Base-by-base conservation (phyloP, 345 rosid species). In the Lenwebbia sp. region DNA sequence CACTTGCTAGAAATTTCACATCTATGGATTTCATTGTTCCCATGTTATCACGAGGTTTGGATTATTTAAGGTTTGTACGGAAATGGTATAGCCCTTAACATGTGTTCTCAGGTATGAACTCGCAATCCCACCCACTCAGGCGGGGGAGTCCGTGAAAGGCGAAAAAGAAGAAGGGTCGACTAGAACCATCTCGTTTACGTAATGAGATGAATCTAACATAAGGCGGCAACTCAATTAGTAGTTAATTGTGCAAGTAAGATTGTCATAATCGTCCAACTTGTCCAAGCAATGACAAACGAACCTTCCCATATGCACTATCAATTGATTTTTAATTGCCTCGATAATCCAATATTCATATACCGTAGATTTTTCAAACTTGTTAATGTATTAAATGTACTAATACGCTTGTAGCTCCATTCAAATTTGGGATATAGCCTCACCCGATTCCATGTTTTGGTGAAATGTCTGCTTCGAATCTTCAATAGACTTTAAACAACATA, bases 71-170 rank as follows among this genome's bases (percentile, higher is more conserved):
- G 54, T 13, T 52, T 13, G 15, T 52, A 1, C 15, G 2, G 54
- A 52, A 17, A 52, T 52, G 54, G 0, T 54, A 19, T 2, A 0
- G 56, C 10, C n/a, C 23, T 54, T 54, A 19, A 54, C 0, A 53
- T 17, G 4, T 3, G 4, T 22, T 54, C 22, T 22, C 25, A 0
- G 0, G 6, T 54, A 21, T 55, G 26, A 23, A 55, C 26, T 0
- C 4, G 7, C 6, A 15, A 53, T 53, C 15, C 3, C 54, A 53
- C 22, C 7, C 6, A 22, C 57, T 54, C 3, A 9, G 11, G 25
- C 7, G 26, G 22, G 26, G 9, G 26, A 54, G 56, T 54, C 3
- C 10, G 10, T 21, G 57, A 54, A 22, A 54, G 57, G 58, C 3
- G 9, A 55, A 54, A 54, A 25, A 22, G 7, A 55, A 54, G 19